Base-by-base conservation (phyloP, 495 filamentous ascomycete species). In the Talaromyces ruber region DNA sequence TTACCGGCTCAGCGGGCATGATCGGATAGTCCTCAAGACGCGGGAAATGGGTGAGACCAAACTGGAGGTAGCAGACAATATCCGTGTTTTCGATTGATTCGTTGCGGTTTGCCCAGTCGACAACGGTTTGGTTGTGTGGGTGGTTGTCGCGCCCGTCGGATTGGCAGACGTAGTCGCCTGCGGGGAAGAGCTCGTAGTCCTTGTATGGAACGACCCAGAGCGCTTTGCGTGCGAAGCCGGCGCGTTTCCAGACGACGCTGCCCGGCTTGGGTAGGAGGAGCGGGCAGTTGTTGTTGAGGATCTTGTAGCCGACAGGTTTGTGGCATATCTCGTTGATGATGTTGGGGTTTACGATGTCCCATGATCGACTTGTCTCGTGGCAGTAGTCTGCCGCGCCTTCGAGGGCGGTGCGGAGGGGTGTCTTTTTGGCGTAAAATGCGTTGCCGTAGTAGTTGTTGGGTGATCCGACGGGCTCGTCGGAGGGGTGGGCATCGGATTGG, bases 1-100 rank as follows among this genome's bases (percentile, higher is more conserved):
- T 82, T 74, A 92, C 88, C 6, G 81, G 83, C 77, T 91, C 88
- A 62, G 80, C 82, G 2, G 88, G 88, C 88, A 91, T 91, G 57
- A 87, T 78, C 5, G 84, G 84, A 71, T 84, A 86, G 63, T 86
- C 84, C 68, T 86, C 84, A 8, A 74, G 72, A 5, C 83, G 70
- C 3, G 82, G 80, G 53, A 83, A 74, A 66, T 86, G 83, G 28
- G 83, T 84, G 55, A 86, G 72, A 16, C 83, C 83, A 60, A 86
- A 86, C 64, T 84, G 81, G 8, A 85, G 62, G 68, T 81, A 86
- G 54, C 82, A 75, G 6, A 86, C 83, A 51, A 84, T 76, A 62
- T 85, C 79, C 26, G 70, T 71, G 66, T 84, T 82, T 4, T 73
- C 71, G 55, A 86, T 82, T 45, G 71, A 69, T 22, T 86, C 83